These are phyloP conservation scores for Carallia brachiata DNA, from an alignment of 345 rosid species.

Conservation along the genomic window DNA sequence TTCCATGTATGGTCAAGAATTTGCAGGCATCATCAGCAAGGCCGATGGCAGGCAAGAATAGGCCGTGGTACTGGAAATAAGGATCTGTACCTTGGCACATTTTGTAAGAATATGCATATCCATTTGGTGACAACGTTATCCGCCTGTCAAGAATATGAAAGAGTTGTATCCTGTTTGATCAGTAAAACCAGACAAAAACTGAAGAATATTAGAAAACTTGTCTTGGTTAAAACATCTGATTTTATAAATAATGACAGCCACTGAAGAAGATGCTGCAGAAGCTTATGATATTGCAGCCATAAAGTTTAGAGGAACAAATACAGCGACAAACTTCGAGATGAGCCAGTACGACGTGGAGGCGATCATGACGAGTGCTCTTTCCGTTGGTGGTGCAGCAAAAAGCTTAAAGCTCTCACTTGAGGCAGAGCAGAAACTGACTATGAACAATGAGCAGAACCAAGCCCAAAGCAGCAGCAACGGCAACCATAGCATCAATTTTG, in stretches of 20 bases:
- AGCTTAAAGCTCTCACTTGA: constrained; percentile 73
- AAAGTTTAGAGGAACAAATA: constrained; percentile 81
- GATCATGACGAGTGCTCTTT: constrained; percentile 70
- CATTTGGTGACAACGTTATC: too few relatives aligned
- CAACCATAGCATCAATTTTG: constrained; percentile 56
- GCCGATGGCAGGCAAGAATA: constrained; percentile 98
- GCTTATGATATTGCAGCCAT: constrained; percentile 97
- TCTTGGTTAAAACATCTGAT: background rate
- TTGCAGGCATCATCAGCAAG: constrained; percentile 95
- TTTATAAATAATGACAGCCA: constrained; percentile 42
- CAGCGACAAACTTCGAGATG: constrained; percentile 97
- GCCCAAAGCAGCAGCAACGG: constrained; percentile 32
- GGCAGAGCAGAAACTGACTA: constrained; percentile 58
- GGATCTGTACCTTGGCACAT: constrained; percentile 91
- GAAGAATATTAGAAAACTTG: too few relatives aligned
- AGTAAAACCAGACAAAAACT: too few relatives aligned
- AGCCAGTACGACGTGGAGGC: constrained; percentile 82
- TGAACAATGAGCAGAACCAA: constrained; percentile 43
- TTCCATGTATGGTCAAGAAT: background rate
- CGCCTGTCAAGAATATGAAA: too few relatives aligned
- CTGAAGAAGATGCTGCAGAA: constrained; percentile 98
- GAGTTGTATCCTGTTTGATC: too few relatives aligned
- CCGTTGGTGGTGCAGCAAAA: constrained; percentile 81
- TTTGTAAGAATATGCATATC: constrained; percentile 41
- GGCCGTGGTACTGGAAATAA: constrained; percentile 98